Evolutionary conservation across 202 grass and related monocot genomes (phyloP), one percentile per base, ranked within the genome.

Genomic region (Eragrostis tef): DNA sequence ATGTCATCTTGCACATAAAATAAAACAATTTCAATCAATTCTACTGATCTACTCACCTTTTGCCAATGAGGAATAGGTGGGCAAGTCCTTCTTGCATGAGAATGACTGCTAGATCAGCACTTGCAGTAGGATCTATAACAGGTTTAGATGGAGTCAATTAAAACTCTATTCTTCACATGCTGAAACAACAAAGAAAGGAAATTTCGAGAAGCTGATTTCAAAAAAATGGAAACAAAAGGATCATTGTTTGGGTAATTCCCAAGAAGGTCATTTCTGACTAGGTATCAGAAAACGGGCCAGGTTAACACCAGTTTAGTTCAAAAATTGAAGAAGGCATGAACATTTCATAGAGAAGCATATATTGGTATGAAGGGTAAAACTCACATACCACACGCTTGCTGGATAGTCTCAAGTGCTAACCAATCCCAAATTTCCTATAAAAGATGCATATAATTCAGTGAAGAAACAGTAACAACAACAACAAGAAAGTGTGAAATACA

Each of bases 1-100:
- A n/a, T n/a, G n/a, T n/a, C n/a, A n/a, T n/a, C n/a, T n/a, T n/a
- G n/a, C n/a, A n/a, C n/a, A n/a, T n/a, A n/a, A n/a, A n/a, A n/a
- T n/a, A n/a, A n/a, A n/a, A n/a, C n/a, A n/a, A n/a, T n/a, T n/a
- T n/a, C n/a, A n/a, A n/a, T n/a, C n/a, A n/a, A n/a, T n/a, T n/a
- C n/a, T 31, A 31, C 29, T 31, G 29, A 31, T 71, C 19, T 71
- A 77, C 22, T 27, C 78, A 98, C 94, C 94, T 98, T 90, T 17
- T 90, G 50, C 95, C 92, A 57, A 98, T 89, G 36, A 98, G 87
- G 72, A 98, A 88, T 83, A 98, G 74, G 60, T 98, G 88, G 2
- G 95, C 92, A 59, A 98, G 90, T 70, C 95, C 95, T 88, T 98
- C 95, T 98, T 98, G 95, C 95, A 98, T 98, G 27, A 98, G 85